Evolutionary conservation across 179 eudicot species (phyloP).

Genomic region (Patellifolia procumbens): DNA sequence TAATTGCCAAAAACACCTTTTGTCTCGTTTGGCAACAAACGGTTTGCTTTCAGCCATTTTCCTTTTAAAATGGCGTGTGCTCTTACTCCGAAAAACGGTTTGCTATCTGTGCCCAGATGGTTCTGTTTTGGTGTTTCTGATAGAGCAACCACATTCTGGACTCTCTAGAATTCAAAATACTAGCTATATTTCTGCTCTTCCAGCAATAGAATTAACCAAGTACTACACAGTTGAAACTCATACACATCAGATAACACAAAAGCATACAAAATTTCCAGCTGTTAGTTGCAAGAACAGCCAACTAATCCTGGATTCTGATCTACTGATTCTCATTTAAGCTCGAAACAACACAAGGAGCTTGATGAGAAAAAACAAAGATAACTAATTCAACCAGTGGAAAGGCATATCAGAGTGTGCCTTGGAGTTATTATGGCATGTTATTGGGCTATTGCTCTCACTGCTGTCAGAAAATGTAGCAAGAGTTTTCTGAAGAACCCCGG

Average conservation of each 20-base stretch:
- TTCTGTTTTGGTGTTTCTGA: no score
- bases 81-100: no score
- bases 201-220: constrained; percentile 14
- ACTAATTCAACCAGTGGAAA: constrained; percentile 49
- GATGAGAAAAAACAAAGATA: constrained; percentile 14
- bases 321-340: neutral
- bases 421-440: constrained; percentile 37
- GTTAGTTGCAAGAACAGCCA: constrained; percentile 29
- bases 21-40: no score
- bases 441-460: constrained; percentile 61
- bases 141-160: neutral
- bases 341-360: constrained; percentile 17
- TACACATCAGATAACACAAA: neutral
- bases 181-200: neutral
- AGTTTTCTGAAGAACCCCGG: constrained; percentile 55
- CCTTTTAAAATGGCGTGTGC: no score
- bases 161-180: neutral
- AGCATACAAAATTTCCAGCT: constrained; percentile 37
- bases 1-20: no score
- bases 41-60: no score
- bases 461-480: constrained; percentile 55
- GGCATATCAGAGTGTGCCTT: constrained; percentile 36
- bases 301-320: constrained; percentile 29
- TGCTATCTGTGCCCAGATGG: no score
- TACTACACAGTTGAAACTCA: constrained; percentile 25